Evolutionary conservation across 768 basidiomycete species (phyloP).

Genomic region (Xanthoconium stramineum): DNA sequence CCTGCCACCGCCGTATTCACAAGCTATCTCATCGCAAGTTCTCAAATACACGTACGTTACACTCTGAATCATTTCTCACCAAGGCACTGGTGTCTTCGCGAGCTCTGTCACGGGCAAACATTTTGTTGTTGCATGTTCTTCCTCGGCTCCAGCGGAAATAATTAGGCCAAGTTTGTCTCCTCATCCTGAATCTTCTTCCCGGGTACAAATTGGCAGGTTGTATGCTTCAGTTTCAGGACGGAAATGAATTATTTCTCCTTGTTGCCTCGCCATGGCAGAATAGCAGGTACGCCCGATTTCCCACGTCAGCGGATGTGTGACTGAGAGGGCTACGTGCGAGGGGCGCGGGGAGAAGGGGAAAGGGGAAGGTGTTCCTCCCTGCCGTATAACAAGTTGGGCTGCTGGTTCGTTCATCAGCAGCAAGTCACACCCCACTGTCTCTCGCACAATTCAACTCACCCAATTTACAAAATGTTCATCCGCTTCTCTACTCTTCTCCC

Average conservation of each 20-base stretch:
- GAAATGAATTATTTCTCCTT: neutral
- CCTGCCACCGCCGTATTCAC: neutral
- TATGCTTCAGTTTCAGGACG: neutral
- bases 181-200: no score
- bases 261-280: neutral
- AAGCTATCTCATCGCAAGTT: no score
- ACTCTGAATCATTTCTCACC: neutral
- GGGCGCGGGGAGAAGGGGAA: no score
- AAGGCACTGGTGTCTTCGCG: neutral
- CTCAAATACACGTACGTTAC: no score
- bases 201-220: no score
- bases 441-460: neutral
- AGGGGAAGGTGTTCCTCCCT: no score
- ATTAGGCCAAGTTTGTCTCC: neutral
- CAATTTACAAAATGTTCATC: slow-evolving; percentile 5
- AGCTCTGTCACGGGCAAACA: neutral
- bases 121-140: neutral
- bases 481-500: slow-evolving; percentile 7
- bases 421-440: neutral
- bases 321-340: neutral
- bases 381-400: slow-evolving; percentile 9
- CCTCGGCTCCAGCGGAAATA: neutral
- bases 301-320: neutral
- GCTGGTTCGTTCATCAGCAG: neutral
- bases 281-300: neutral